Conservation (phyloP, 108 stramenopile species). For the Conticribra guillardii region DNA sequence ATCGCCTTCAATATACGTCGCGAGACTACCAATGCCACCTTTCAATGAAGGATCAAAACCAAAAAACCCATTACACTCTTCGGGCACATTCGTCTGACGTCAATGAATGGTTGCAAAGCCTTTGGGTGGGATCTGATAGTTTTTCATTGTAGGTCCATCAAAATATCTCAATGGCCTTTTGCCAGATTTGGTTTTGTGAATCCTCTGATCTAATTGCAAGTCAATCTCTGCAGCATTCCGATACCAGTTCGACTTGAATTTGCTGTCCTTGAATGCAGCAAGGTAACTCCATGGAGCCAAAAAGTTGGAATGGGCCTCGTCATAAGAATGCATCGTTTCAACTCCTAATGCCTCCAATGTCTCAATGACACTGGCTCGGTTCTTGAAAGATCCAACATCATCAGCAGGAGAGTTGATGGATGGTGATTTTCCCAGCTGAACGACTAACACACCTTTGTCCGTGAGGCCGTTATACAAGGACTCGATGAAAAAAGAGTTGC, state of each 20-base stretch:
- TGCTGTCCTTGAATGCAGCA: slow-evolving; percentile 59
- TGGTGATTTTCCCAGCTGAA: slow-evolving; percentile 68
- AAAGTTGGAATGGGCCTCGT: slow-evolving; percentile 65
- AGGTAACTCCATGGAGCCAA: slow-evolving; percentile 57
- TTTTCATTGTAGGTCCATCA: slow-evolving; percentile 78
- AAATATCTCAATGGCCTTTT: slow-evolving; percentile 56
- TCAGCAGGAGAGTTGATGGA: slow-evolving; percentile 36
- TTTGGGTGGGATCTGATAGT: slow-evolving; percentile 35
- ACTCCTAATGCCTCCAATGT: slow-evolving; percentile 59
- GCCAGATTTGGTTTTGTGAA: slow-evolving; percentile 50
- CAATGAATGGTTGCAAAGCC: neutral
- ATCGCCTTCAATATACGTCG: no score
- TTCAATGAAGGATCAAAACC: no score
- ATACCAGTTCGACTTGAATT: slow-evolving; percentile 60
- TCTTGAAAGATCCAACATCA: slow-evolving; percentile 47
- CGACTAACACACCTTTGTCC: slow-evolving; percentile 62
- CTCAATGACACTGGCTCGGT: slow-evolving; percentile 53
- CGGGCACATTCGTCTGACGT: neutral
- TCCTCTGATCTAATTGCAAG: slow-evolving; percentile 57
- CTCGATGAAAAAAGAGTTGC: slow-evolving; percentile 43
- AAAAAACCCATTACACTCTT: neutral
- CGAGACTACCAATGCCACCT: no score
- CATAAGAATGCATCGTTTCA: slow-evolving; percentile 49
- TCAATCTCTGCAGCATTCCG: slow-evolving; percentile 57
- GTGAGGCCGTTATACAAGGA: slow-evolving; percentile 58